A percentile compares a stretch with the other conserved stretches of the same genome.
Evolutionary conservation across 345 rosid genomes (phyloP).

Genomic region (Conringia planisiliqua): DNA sequence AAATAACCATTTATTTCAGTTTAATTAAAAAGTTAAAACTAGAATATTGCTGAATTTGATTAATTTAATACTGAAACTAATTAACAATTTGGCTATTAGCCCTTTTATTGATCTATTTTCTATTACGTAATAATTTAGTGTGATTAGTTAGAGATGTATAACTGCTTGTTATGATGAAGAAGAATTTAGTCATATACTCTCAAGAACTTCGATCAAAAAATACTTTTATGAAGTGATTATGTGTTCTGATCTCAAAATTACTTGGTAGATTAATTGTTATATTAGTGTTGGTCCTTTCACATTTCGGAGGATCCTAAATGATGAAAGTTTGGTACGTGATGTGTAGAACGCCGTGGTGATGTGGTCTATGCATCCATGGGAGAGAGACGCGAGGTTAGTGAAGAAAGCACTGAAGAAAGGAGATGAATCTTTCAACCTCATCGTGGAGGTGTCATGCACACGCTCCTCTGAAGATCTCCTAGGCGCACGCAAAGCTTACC

Average conservation of each 20-base stretch:
- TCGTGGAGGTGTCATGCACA: constrained; percentile 78
- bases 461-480: constrained; percentile 71
- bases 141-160: not conserved
- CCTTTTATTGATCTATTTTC: not conserved
- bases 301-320: not conserved
- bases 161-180: not conserved
- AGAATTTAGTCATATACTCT: not conserved
- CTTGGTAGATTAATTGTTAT: not conserved
- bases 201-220: not conserved
- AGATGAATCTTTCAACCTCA: constrained; percentile 43
- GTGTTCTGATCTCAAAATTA: not conserved
- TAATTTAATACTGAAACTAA: not conserved
- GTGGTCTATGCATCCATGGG: constrained; percentile 88
- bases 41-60: not conserved
- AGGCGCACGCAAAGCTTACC: constrained; percentile 89
- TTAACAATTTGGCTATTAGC: not conserved
- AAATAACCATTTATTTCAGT: not conserved
- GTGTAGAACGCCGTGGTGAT: constrained; percentile 65
- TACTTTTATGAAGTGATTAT: not conserved
- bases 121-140: not conserved
- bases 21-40: not conserved
- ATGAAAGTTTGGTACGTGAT: not conserved
- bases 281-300: not conserved
- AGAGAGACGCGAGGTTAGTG: constrained; percentile 83
- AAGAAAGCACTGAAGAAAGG: constrained; percentile 61